Base-by-base conservation (phyloP, 176 grass and related monocot genomes). In the Luzula sylvatica region DNA sequence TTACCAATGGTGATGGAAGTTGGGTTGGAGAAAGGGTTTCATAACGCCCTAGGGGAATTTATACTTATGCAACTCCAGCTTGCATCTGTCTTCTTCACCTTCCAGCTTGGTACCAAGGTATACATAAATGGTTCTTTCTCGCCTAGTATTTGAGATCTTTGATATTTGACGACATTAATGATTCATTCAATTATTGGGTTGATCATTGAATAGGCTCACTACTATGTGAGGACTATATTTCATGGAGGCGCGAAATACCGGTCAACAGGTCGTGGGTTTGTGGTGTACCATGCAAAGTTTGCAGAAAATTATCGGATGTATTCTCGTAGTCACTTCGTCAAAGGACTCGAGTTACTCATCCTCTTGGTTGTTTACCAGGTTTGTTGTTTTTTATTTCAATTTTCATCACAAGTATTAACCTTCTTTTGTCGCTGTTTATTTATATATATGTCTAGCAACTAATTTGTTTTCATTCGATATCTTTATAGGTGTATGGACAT, bases 1-100 rank as follows among this genome's bases (percentile, higher is more conserved):
- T 61, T 95, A 48, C 90, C 90, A 66, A 86, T 95, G 90, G 46
- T 95, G 20, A 95, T 95, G 83, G 90, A 95, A 65, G 50, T 95
- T 63, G 90, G 90, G 54, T 72, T 95, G 50, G 89, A 95, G 61
- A 95, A 95, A 52, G 89, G 89, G 13, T 95, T 95, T 50, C 77
- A 83, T 22, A 88, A 76, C 45, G 89, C 89, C 0, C 39, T 88
- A 61, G 90, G 83, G 68, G 90, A 95, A 46, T 95, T 95, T 53
- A 57, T 95, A 49, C 74, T 95, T 69, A 95, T 95, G 90, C 90
- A 95, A 58, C 77, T 95, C 70, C 83, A 95, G 50, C 56, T 95
- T 61, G 90, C 90, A 7, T 75, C 90, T 51, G 79, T 87, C 17
- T 95, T 95, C 65, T 95, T 88, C 50, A 88, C 90, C 12, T 95